These are phyloP conservation scores for Cladosporium sp. DNA, from an alignment of 2,329 filamentous ascomycete species.

Conservation along the genomic window DNA sequence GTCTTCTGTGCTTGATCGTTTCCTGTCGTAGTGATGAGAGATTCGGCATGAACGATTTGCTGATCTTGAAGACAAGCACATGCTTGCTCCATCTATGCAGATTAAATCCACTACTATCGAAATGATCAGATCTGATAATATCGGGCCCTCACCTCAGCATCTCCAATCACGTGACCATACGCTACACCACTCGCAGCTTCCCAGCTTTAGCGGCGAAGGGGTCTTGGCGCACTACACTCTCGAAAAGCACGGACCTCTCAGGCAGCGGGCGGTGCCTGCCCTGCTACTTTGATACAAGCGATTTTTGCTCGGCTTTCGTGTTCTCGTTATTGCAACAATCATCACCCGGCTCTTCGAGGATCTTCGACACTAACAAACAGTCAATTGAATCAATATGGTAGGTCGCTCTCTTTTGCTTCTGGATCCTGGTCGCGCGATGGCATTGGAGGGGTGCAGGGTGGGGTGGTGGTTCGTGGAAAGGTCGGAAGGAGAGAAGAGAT, in stretches of 20 bases:
- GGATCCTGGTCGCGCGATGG: constrained; percentile 14
- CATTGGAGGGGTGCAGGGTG: constrained; percentile 2
- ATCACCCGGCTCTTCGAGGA: constrained; percentile 24
- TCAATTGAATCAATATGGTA: constrained; percentile 23
- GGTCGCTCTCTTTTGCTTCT: not conserved
- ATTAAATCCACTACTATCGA: not conserved
- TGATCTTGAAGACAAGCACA: not conserved
- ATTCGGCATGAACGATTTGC: not conserved
- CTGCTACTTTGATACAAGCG: constrained; percentile 19
- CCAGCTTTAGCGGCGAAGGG: not conserved
- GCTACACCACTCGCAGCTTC: not conserved
- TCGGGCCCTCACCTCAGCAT: not conserved
- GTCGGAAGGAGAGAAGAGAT: not conserved
- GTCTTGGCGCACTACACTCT: constrained; percentile 6
- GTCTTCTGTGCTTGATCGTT: not conserved
- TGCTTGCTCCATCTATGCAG: not conserved
- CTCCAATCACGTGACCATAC: not conserved
- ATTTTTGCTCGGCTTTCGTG: constrained; percentile 10
- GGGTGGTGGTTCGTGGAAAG: not conserved
- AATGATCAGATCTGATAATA: not conserved
- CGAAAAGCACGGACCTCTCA: constrained; percentile 9
- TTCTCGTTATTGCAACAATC: constrained; percentile 7
- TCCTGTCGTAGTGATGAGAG: not conserved
- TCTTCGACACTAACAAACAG: constrained; percentile 23
- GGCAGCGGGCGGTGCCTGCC: not conserved